phyloP scores from a whole-genome alignment of 177 flowering plant species.

The Vitis hybrid region DNA sequence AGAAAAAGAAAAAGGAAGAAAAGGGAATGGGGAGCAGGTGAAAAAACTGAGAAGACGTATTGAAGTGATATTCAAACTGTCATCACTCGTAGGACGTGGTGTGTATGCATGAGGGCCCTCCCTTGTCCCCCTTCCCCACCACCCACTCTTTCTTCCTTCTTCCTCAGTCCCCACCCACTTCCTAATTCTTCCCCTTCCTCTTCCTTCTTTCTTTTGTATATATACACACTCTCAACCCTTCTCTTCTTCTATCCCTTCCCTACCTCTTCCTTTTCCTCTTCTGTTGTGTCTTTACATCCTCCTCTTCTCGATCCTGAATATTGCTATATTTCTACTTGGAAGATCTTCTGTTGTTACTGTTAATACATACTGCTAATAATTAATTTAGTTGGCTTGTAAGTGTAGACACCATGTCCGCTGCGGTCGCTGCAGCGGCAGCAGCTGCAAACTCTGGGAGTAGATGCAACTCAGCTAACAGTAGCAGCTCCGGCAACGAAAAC shows the following conservation, averaged over 20 bases:
- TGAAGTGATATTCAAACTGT: slow-evolving; percentile 23
- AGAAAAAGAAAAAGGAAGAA: not conserved
- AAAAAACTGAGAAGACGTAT: slow-evolving; percentile 17
- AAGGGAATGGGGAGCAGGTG: slow-evolving; percentile 1
- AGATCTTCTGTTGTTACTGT: not conserved
- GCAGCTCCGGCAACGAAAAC: not conserved
- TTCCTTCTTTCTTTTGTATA: not conserved
- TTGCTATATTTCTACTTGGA: too few species aligned
- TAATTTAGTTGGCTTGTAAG: too few species aligned
- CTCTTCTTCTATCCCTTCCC: not conserved
- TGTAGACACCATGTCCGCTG: slow-evolving; percentile 15
- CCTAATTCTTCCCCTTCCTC: not conserved
- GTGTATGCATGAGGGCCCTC: slow-evolving; percentile 18
- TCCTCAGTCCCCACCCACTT: not conserved
- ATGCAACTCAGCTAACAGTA: not conserved
- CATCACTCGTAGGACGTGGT: slow-evolving; percentile 14
- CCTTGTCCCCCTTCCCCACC: slow-evolving; percentile 7
- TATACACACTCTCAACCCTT: not conserved
- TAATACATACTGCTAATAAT: not conserved
- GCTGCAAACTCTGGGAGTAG: slow-evolving; percentile 3
- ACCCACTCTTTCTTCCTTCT: not conserved
- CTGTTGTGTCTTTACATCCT: not conserved
- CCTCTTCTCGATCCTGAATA: not conserved
- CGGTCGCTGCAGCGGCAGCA: slow-evolving; percentile 16
- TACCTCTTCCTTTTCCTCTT: not conserved